phyloP scores from a whole-genome alignment of 164 flowering plant species.

The Chloranthus sessilifolius region DNA sequence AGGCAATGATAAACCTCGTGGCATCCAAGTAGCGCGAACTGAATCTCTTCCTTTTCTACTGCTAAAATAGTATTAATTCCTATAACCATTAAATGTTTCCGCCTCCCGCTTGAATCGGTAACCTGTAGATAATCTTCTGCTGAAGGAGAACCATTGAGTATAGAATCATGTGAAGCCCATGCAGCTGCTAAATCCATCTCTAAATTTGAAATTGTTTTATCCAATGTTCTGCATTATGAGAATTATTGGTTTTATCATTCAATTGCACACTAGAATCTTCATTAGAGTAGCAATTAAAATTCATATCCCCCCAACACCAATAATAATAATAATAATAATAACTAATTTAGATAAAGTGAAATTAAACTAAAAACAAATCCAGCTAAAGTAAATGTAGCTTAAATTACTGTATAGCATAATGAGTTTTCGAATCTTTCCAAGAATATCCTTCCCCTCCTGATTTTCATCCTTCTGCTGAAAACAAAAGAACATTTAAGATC shows the following conservation, averaged over 20 bases:
- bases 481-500: not conserved
- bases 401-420: constrained; percentile 34
- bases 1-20: constrained; percentile 66
- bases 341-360: no score
- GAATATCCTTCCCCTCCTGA: constrained; percentile 18
- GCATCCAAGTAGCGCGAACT: constrained; percentile 86
- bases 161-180: constrained; percentile 45
- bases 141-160: constrained; percentile 29
- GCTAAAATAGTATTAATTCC: constrained; percentile 78
- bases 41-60: constrained; percentile 84
- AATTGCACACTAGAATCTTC: no score
- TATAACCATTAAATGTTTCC: constrained; percentile 67
- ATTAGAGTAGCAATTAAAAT: no score
- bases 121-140: constrained; percentile 23
- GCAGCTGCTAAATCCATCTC: constrained; percentile 60
- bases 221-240: constrained; percentile 57
- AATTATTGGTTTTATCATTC: no score
- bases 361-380: not conserved
- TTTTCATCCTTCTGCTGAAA: constrained; percentile 22
- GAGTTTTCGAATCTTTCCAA: constrained; percentile 19
- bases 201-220: constrained; percentile 46
- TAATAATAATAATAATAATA: no score
- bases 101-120: constrained; percentile 25
- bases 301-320: no score
- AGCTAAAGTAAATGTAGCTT: constrained; percentile 5